Evolutionary conservation across 208 protist species (phyloP).

Genomic region (Naegleria lovaniensis): DNA sequence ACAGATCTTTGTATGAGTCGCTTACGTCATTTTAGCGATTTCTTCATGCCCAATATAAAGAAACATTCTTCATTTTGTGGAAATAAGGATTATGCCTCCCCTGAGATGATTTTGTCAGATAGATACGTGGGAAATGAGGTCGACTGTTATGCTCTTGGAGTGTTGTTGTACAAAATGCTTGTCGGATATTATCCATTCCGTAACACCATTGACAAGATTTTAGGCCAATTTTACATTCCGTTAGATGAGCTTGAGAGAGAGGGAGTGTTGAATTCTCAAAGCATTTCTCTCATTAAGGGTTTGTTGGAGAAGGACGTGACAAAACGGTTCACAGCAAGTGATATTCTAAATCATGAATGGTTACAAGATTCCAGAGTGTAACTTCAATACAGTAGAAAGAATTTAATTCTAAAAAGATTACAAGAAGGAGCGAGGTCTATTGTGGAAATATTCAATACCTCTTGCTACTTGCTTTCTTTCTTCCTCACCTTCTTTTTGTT

Average conservation of each 20-base stretch:
- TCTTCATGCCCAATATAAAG: neutral
- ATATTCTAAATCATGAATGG: neutral
- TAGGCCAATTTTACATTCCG: neutral
- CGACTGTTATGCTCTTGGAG: neutral
- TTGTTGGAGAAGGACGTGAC: neutral
- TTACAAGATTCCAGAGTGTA: neutral
- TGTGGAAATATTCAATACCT: neutral
- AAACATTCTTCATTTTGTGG: neutral
- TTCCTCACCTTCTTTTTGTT: neutral
- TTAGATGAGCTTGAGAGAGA: slow-evolving; percentile 18
- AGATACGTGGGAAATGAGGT: neutral
- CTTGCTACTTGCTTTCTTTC: neutral
- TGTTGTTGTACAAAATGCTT: neutral
- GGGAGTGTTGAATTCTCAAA: neutral
- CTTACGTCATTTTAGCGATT: neutral
- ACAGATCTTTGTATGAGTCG: neutral
- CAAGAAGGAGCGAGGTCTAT: neutral
- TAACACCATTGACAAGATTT: neutral
- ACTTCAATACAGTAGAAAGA: neutral
- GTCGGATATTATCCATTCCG: slow-evolving; percentile 3
- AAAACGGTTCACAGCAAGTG: neutral
- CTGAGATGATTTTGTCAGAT: neutral
- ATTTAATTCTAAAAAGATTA: neutral
- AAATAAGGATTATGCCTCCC: neutral
- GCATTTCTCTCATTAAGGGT: neutral